phyloP scores from a whole-genome alignment of 495 filamentous ascomycete species.

The Neurospora hispaniola region DNA sequence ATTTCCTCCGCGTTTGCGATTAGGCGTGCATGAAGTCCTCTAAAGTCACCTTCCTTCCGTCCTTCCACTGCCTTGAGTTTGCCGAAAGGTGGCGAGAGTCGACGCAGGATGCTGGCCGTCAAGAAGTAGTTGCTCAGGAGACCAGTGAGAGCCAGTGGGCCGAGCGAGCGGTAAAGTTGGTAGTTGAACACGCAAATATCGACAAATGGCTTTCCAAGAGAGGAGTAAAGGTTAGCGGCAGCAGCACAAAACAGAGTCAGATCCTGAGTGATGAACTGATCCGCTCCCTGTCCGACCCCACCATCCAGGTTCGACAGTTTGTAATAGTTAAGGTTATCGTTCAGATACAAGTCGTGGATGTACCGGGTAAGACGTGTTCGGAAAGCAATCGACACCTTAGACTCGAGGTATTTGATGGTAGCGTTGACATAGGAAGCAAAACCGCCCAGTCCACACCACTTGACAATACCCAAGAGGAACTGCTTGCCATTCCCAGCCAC shows the following conservation, averaged over 20 bases:
- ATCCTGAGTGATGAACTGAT: constrained; percentile 98
- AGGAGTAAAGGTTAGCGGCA: constrained; percentile 89
- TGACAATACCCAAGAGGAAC: constrained; percentile 82
- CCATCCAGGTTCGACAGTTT: constrained; percentile 91
- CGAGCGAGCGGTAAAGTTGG: constrained; percentile 85
- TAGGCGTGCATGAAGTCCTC: constrained; percentile 76
- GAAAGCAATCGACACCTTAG: constrained; percentile 97
- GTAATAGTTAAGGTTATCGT: constrained; percentile 90
- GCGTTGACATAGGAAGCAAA: constrained; percentile 89
- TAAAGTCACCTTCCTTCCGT: constrained; percentile 86
- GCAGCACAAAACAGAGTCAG: constrained; percentile 88
- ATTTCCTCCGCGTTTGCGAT: constrained; percentile 98
- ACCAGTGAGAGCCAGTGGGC: constrained; percentile 76
- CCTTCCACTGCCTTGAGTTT: constrained; percentile 94
- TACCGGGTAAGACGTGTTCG: constrained; percentile 91
- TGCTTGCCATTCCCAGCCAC: constrained; percentile 84
- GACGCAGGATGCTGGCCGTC: constrained; percentile 77
- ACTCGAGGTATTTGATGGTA: constrained; percentile 96
- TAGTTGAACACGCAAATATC: constrained; percentile 97
- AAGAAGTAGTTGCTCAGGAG: constrained; percentile 86
- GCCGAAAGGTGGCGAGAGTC: constrained; percentile 87
- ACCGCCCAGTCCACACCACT: constrained; percentile 53
- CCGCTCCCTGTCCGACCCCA: constrained; percentile 79
- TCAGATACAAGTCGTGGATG: constrained; percentile 95
- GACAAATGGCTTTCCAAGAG: constrained; percentile 89